Percentiles rank a stretch among this genome's conserved stretches.
Evolutionary conservation across 2,329 filamentous ascomycete species (phyloP).

Genomic region (Sporothrix inflata): DNA sequence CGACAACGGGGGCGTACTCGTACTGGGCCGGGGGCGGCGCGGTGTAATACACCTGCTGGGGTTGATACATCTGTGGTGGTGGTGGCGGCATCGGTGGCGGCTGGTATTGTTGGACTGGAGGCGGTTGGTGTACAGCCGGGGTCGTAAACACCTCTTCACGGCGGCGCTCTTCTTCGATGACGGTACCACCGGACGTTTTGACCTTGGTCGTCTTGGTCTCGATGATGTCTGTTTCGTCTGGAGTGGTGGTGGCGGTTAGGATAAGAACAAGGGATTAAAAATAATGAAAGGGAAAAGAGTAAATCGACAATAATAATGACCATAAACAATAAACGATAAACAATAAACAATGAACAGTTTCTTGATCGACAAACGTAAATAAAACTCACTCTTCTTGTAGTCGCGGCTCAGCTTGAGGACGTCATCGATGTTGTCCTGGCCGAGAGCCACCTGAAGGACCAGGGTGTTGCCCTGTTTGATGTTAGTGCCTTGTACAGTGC

Average conservation of each 20-base stretch:
- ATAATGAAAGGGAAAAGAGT: not conserved
- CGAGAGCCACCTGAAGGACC: constrained; percentile 80
- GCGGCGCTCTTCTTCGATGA: constrained; percentile 53
- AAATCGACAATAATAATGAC: no score
- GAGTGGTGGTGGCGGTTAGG: not conserved
- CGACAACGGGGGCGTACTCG: constrained; percentile 10
- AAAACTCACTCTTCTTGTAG: constrained; percentile 64
- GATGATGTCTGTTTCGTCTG: constrained; percentile 25
- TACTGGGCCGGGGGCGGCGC: constrained; percentile 37
- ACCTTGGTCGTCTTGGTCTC: constrained; percentile 29
- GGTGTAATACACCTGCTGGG: constrained; percentile 31
- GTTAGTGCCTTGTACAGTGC: not conserved
- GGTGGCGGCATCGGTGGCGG: constrained; percentile 40
- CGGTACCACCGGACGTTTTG: constrained; percentile 40
- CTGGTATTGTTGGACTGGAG: constrained; percentile 28
- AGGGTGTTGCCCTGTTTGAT: constrained; percentile 70
- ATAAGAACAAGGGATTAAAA: not conserved
- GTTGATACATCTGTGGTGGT: constrained; percentile 38
- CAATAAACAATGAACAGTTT: no score
- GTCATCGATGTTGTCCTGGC: constrained; percentile 89
- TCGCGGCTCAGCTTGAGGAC: constrained; percentile 81
- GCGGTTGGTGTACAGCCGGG: constrained; percentile 36
- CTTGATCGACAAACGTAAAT: no score
- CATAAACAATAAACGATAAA: no score
- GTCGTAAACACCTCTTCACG: constrained; percentile 47